phyloP scores from a whole-genome alignment of 2,329 filamentous ascomycete species.

The Diplodia seriata region DNA sequence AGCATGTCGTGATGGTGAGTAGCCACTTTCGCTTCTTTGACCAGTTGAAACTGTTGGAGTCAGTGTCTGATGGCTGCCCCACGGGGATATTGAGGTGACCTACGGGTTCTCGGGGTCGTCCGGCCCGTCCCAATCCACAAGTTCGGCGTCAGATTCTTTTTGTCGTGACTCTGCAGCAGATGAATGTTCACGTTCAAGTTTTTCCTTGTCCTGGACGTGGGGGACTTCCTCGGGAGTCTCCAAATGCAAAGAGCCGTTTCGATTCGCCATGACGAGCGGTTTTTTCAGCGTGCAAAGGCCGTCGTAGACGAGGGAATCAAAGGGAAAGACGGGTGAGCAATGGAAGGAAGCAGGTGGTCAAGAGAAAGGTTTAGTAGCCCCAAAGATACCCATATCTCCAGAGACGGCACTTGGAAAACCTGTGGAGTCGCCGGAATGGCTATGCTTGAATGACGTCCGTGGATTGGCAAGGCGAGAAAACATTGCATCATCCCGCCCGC shows the following conservation, averaged over 20 bases:
- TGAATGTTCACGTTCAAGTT: not conserved
- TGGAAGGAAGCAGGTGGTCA: not conserved
- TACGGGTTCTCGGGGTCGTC: slow-evolving; percentile 35
- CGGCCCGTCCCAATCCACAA: slow-evolving; percentile 25
- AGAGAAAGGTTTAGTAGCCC: not conserved
- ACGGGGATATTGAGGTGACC: not conserved
- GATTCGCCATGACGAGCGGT: not conserved
- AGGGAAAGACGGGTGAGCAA: not conserved
- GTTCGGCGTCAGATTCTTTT: slow-evolving; percentile 11
- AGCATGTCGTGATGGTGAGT: slow-evolving; percentile 52
- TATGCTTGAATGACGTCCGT: slow-evolving; percentile 1
- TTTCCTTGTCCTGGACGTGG: not conserved
- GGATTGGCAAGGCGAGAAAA: not conserved
- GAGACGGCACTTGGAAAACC: not conserved
- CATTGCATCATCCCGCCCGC: not conserved
- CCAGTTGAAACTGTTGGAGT: slow-evolving; percentile 47
- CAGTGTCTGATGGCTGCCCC: not conserved
- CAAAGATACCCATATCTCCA: not conserved
- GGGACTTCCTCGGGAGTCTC: not conserved
- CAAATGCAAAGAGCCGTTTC: not conserved
- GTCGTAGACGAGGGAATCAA: not conserved
- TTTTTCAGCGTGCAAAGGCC: not conserved
- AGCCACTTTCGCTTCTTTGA: slow-evolving; percentile 51
- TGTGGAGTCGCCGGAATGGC: not conserved
- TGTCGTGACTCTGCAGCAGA: not conserved